Base-by-base conservation (phyloP, 768 basidiomycete genomes). In the Tephrocybe sp. region DNA sequence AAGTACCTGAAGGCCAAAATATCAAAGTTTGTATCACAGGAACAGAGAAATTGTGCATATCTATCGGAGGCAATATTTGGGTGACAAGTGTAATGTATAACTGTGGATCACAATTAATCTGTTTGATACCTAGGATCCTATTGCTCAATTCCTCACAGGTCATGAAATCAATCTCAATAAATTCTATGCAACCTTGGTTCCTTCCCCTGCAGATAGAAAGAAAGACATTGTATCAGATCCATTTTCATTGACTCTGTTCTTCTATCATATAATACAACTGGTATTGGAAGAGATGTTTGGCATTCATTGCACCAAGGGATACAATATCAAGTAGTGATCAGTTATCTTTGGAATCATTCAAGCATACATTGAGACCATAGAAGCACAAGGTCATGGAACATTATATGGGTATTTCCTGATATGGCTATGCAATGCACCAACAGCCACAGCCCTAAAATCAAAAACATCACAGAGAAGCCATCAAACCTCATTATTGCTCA, bases 111-210 rank as follows among this genome's bases (percentile, higher is more conserved):
- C n/a, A n/a, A n/a, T n/a, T n/a, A n/a, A n/a, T n/a, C n/a, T n/a
- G 0, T 40, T 57, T 0, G 73, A 80, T 49, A 56, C 67, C 0
- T 66, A 75, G 32, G 72, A 78, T 53, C 78, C 77, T 0, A 63
- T 80, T 20, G 73, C 70, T 0, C 76, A 79, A 47, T 65, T 79
- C 0, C 61, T 80, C 10, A 65, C 70, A 0, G 76, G 79, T 0
- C 65, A 64, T 24, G 58, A 73, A 0, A 78, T 81, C 7, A 62
- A 80, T 45, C 48, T 80, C 7, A 72, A 81, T 45, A 1, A 54
- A 0, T 78, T 79, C 43, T 3, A 53, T 1, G 23, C 50, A 0
- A 57, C 59, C 0, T 73, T 72, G 0, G 54, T n/a, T n/a, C n/a
- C n/a, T n/a, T n/a, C n/a, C n/a, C n/a, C n/a, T n/a, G n/a, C n/a